Conservation (phyloP, 495 filamentous ascomycete species). For the Daldinia grandis region DNA sequence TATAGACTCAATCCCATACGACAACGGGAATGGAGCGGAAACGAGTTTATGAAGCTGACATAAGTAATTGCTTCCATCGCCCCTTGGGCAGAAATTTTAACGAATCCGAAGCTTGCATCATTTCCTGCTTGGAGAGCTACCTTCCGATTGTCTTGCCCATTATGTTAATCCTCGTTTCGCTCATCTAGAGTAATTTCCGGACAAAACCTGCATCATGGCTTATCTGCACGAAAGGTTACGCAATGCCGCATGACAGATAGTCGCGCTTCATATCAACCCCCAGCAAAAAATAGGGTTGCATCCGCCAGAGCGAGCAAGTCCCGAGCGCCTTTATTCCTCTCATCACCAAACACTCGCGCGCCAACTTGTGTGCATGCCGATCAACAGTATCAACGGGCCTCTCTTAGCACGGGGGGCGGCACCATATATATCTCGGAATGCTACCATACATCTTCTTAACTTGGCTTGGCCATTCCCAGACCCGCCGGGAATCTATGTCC, state of each 20-base stretch:
- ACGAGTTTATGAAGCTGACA: slow-evolving; percentile 17
- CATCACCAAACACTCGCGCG: slow-evolving; percentile 22
- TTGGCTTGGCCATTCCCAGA: slow-evolving; percentile 32
- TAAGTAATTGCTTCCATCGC: neutral
- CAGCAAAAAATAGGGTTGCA: slow-evolving; percentile 35
- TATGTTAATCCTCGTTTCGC: slow-evolving; percentile 30
- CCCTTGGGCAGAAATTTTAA: neutral
- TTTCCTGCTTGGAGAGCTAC: slow-evolving; percentile 40
- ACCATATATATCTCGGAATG: slow-evolving; percentile 42
- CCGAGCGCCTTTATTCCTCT: slow-evolving; percentile 29
- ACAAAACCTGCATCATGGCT: slow-evolving; percentile 36
- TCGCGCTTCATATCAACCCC: slow-evolving; percentile 35
- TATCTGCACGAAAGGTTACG: slow-evolving; percentile 39
- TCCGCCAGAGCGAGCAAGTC: slow-evolving; percentile 45
- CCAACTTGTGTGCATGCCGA: slow-evolving; percentile 35
- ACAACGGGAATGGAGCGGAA: neutral
- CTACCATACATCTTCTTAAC: slow-evolving; percentile 38
- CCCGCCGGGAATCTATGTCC: slow-evolving; percentile 23
- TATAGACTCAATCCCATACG: slow-evolving; percentile 2
- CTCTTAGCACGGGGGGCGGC: slow-evolving; percentile 29
- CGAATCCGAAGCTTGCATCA: slow-evolving; percentile 15
- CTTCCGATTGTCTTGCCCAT: slow-evolving; percentile 33
- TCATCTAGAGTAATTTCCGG: slow-evolving; percentile 48
- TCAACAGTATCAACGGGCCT: slow-evolving; percentile 32
- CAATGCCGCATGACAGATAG: slow-evolving; percentile 38